A percentile compares a stretch with the other conserved stretches of the same genome.
These are phyloP conservation scores for Claviceps sp. DNA, from an alignment of 2,329 filamentous ascomycete species.

Conservation along the genomic window DNA sequence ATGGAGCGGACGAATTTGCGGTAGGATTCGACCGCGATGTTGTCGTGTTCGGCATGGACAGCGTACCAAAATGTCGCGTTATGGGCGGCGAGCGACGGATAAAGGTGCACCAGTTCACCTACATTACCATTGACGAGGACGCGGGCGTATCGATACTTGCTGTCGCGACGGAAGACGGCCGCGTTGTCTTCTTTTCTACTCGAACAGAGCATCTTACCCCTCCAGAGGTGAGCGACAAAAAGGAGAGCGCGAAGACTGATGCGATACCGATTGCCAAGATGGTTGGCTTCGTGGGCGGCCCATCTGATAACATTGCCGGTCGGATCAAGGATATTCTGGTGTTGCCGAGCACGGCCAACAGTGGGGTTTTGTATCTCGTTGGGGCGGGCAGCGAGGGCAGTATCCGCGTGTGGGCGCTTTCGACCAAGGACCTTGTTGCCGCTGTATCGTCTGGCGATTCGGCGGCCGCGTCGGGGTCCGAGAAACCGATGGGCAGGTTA, in stretches of 20 bases:
- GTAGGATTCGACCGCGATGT: conserved; percentile 80
- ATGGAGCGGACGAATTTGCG: conserved; percentile 67
- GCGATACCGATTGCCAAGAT: conserved; percentile 46
- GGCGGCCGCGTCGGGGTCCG: background rate
- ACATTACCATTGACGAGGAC: conserved; percentile 43
- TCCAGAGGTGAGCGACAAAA: conserved; percentile 20
- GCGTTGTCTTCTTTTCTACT: conserved; percentile 72
- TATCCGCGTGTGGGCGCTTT: conserved; percentile 63
- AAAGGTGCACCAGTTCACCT: conserved; percentile 74
- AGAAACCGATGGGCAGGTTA: conserved; percentile 43
- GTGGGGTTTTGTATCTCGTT: conserved; percentile 41
- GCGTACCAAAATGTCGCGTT: conserved; percentile 62
- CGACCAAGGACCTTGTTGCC: conserved; percentile 24
- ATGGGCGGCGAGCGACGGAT: conserved; percentile 48
- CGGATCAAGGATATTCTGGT: conserved; percentile 85
- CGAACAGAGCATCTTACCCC: conserved; percentile 31
- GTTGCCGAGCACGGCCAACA: conserved; percentile 29
- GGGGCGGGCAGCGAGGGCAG: conserved; percentile 77
- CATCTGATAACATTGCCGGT: conserved; percentile 48
- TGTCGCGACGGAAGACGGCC: conserved; percentile 81
- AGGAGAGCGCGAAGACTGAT: conserved; percentile 7
- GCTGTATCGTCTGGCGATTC: conserved; percentile 15
- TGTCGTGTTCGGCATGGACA: conserved; percentile 80
- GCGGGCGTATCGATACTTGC: conserved; percentile 42
- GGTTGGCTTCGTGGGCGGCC: conserved; percentile 68